Conservation (phyloP, 2,329 filamentous ascomycete genomes). For the Podosphaera fusca region DNA sequence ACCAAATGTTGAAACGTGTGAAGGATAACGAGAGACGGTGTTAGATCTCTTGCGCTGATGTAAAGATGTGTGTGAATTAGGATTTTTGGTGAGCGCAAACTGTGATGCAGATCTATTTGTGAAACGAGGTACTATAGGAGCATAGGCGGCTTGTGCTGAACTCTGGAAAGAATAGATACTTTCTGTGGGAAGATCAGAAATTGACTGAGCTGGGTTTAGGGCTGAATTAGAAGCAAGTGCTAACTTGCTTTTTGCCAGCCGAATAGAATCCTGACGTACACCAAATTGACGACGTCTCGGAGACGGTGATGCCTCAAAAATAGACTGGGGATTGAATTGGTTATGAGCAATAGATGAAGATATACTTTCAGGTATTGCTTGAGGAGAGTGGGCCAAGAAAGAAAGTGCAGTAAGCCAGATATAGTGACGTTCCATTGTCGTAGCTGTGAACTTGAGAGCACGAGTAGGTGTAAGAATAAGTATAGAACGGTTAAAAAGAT, state of each 20-base stretch:
- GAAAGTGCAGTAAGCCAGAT: conserved; percentile 87
- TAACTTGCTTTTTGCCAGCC: conserved; percentile 51
- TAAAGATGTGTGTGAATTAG: conserved; percentile 4
- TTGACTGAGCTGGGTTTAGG: conserved; percentile 18
- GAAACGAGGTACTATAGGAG: conserved; percentile 50
- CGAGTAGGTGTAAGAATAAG: conserved; percentile 81
- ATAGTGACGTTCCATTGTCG: conserved; percentile 66
- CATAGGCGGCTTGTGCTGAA: conserved; percentile 35
- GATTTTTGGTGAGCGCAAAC: conserved; percentile 16
- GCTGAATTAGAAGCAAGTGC: conserved; percentile 14
- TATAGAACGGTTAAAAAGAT: conserved; percentile 77
- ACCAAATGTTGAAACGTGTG: conserved; percentile 51
- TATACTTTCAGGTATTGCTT: conserved; percentile 54
- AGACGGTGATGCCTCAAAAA: conserved; percentile 20
- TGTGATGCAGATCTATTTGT: conserved; percentile 22
- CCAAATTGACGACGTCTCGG: conserved; percentile 19
- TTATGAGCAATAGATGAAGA: conserved; percentile 22
- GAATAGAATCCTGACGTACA: conserved; percentile 64
- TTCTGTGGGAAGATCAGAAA: conserved; percentile 6
- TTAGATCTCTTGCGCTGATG: conserved; percentile 79
- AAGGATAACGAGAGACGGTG: conserved; percentile 52
- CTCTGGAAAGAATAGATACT: conserved; percentile 17
- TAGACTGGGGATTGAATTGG: conserved; percentile 20
- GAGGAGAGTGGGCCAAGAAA: conserved; percentile 76
- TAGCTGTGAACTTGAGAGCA: conserved; percentile 84